Evolutionary conservation across 1,139 yeast species (phyloP).

Genomic region (Candida albicans): DNA sequence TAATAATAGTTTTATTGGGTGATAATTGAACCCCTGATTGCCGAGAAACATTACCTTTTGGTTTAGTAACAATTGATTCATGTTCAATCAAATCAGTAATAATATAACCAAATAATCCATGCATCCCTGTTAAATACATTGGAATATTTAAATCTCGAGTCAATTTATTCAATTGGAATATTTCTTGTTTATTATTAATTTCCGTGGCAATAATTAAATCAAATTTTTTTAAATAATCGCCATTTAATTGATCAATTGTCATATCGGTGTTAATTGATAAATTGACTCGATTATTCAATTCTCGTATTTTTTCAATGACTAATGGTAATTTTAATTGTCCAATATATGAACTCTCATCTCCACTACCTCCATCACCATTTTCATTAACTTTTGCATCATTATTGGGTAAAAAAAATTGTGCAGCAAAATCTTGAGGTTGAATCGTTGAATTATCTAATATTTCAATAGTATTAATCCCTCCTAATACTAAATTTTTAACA

Average conservation of each 20-base stretch:
- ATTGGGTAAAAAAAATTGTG: slow-evolving; percentile 75
- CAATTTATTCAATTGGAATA: slow-evolving; percentile 46
- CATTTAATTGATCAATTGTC: slow-evolving; percentile 24
- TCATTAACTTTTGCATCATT: too few species aligned
- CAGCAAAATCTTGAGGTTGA: slow-evolving; percentile 62
- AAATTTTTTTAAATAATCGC: slow-evolving; percentile 54
- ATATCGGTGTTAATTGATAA: slow-evolving; percentile 41
- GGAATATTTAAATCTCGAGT: slow-evolving; percentile 62
- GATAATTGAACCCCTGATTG: slow-evolving; percentile 48
- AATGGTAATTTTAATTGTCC: slow-evolving; percentile 58
- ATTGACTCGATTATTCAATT: slow-evolving; percentile 76
- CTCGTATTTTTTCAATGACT: slow-evolving; percentile 55
- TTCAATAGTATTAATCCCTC: slow-evolving; percentile 81
- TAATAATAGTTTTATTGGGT: slow-evolving; percentile 50
- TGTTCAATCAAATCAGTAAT: slow-evolving; percentile 77
- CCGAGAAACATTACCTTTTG: slow-evolving; percentile 53
- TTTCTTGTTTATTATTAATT: slow-evolving; percentile 37
- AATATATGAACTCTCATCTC: slow-evolving; percentile 38
- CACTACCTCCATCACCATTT: too few species aligned
- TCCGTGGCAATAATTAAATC: slow-evolving; percentile 80
- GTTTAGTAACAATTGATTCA: slow-evolving; percentile 41
- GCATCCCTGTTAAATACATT: slow-evolving; percentile 65
- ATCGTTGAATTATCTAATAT: slow-evolving; percentile 62
- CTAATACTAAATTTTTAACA: slow-evolving; percentile 80
- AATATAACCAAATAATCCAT: slow-evolving; percentile 82